These are phyloP conservation scores for Phaeoacremonium minimum DNA, from an alignment of 2,329 filamentous ascomycete genomes.

Conservation along the genomic window DNA sequence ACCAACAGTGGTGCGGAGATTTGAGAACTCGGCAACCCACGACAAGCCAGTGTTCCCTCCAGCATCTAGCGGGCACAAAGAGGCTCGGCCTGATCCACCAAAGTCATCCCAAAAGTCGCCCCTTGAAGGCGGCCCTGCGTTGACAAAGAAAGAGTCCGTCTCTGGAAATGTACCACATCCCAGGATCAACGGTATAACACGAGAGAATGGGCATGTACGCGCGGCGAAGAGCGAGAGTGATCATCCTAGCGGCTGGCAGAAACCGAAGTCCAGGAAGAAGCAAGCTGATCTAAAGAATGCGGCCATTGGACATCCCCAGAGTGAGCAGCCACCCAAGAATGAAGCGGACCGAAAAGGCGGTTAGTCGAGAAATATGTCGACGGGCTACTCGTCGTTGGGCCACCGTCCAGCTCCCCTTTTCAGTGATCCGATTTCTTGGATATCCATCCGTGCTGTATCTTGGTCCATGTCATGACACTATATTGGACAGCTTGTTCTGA, in stretches of 20 bases:
- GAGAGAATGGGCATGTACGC: slow-evolving; percentile 50
- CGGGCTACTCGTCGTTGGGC: too few relatives aligned
- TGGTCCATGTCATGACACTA: slow-evolving; percentile 8
- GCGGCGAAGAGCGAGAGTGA: slow-evolving; percentile 50
- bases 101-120: too few relatives aligned
- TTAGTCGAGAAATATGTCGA: too few relatives aligned
- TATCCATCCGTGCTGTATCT: too few relatives aligned
- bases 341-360: slow-evolving; percentile 61
- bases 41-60: slow-evolving; percentile 7
- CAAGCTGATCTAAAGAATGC: slow-evolving; percentile 41
- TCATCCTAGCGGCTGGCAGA: slow-evolving; percentile 48
- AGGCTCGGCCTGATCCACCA: slow-evolving; percentile 4
- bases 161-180: slow-evolving; percentile 19
- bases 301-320: slow-evolving; percentile 33
- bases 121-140: too few relatives aligned
- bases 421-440: slow-evolving; percentile 13
- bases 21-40: slow-evolving; percentile 31
- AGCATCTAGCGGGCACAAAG: slow-evolving; percentile 12
- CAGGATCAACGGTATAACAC: slow-evolving; percentile 31
- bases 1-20: slow-evolving; percentile 54
- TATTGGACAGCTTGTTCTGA: slow-evolving; percentile 18
- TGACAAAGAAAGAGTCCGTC: slow-evolving; percentile 23
- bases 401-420: too few relatives aligned
- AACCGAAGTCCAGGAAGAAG: slow-evolving; percentile 52
- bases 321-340: slow-evolving; percentile 53